phyloP scores from a whole-genome alignment of 352 stramenopile species.

The Globisporangium cederbergense region DNA sequence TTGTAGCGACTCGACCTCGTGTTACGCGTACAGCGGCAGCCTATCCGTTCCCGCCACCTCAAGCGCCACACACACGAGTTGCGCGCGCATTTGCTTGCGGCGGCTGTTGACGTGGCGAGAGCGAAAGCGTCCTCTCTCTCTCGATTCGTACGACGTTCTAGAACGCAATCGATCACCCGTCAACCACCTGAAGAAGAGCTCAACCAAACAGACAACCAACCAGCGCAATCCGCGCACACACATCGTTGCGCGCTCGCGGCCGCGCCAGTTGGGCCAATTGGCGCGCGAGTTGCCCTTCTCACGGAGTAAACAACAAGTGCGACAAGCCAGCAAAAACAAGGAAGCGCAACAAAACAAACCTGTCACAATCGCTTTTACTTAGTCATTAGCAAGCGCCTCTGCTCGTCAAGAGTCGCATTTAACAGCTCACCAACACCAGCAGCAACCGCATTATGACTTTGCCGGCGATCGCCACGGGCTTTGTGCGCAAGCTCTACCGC shows the following conservation, averaged over 20 bases:
- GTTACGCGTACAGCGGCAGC: too few species aligned
- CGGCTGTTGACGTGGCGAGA: neutral
- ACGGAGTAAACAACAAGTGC: neutral
- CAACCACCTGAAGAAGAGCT: neutral
- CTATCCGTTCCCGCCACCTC: too few species aligned
- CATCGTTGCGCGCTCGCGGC: constrained; percentile 1
- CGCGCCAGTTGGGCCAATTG: neutral
- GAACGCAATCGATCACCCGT: constrained; percentile 8
- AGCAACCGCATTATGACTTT: constrained; percentile 1
- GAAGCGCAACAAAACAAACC: neutral
- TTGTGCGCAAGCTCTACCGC: constrained; percentile 75
- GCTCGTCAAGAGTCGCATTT: neutral
- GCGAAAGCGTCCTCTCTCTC: too few species aligned
- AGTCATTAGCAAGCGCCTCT: constrained; percentile 8
- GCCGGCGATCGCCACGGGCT: constrained; percentile 53
- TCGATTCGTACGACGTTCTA: constrained; percentile 5
- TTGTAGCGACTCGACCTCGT: too few species aligned
- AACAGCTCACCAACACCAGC: neutral
- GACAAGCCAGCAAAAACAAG: neutral
- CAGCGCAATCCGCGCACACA: constrained; percentile 1
- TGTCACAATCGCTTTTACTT: constrained; percentile 13
- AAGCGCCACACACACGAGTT: neutral
- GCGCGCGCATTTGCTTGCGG: neutral
- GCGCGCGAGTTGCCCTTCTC: constrained; percentile 4
- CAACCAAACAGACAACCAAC: too few species aligned